Evolutionary conservation across 176 grass and related monocot species (phyloP).

Genomic region (Aegilops sharonensis): DNA sequence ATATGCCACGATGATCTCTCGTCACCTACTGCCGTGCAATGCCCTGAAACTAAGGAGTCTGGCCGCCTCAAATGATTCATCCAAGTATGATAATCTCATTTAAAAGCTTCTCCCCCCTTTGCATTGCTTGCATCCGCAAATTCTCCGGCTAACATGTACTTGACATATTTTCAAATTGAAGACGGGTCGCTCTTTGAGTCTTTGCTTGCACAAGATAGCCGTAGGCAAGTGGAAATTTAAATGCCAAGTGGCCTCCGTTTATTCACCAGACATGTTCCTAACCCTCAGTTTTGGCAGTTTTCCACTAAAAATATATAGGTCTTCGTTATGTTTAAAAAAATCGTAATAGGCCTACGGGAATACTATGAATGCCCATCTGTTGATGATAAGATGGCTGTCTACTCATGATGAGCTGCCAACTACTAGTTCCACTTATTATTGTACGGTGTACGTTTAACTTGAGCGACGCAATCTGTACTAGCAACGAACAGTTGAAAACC

Average conservation of each 20-base stretch:
- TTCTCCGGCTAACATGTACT: slow-evolving; percentile 16
- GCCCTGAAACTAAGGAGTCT: slow-evolving; percentile 33
- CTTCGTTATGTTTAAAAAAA: neutral
- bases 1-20: neutral
- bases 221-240: neutral
- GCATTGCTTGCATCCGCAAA: slow-evolving; percentile 7
- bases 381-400: neutral
- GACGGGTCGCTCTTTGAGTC: neutral
- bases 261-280: slow-evolving; percentile 3
- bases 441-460: neutral
- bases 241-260: neutral
- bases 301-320: neutral
- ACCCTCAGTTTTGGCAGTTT: neutral
- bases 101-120: neutral
- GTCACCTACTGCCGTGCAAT: slow-evolving; percentile 30
- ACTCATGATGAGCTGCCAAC: neutral
- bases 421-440: neutral
- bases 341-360: neutral
- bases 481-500: neutral
- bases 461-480: neutral
- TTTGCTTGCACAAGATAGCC: slow-evolving; percentile 14
- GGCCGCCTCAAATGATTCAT: slow-evolving; percentile 23
- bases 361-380: neutral
- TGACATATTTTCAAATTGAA: slow-evolving; percentile 14
- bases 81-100: slow-evolving; percentile 7